phyloP scores from a whole-genome alignment of 2,329 filamentous ascomycete species.

The Talaromyces amestolkiae region DNA sequence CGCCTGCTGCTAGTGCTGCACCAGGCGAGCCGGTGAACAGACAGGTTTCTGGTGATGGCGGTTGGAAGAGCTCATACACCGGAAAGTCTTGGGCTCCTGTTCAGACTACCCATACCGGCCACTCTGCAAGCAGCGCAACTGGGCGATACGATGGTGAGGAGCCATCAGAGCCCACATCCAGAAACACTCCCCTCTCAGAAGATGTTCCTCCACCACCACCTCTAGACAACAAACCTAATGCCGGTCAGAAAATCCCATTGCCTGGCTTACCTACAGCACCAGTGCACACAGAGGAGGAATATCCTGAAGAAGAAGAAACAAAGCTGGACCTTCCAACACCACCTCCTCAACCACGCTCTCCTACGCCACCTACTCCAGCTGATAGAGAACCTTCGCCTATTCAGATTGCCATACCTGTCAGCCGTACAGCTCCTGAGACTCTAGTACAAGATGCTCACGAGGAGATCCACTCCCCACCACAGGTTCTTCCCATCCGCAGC shows the following conservation, averaged over 20 bases:
- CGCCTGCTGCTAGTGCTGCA: neutral
- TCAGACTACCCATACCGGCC: conserved; percentile 68
- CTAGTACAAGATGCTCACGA: conserved; percentile 42
- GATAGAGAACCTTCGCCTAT: conserved; percentile 68
- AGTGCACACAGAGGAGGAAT: conserved; percentile 45
- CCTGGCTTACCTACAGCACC: conserved; percentile 59
- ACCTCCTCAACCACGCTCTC: conserved; percentile 47
- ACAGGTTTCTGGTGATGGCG: conserved; percentile 58
- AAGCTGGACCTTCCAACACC: conserved; percentile 37
- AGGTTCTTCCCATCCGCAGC: conserved; percentile 60
- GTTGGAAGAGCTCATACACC: conserved; percentile 88
- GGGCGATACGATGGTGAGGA: conserved; percentile 51
- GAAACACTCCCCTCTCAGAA: conserved; percentile 49
- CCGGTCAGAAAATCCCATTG: conserved; percentile 67
- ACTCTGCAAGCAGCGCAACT: conserved; percentile 53
- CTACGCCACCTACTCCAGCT: conserved; percentile 51
- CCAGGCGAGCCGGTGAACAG: conserved; percentile 31
- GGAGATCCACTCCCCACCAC: conserved; percentile 41
- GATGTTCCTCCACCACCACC: conserved; percentile 53
- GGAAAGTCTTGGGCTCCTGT: conserved; percentile 90
- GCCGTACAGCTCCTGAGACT: conserved; percentile 54
- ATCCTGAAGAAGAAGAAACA: conserved; percentile 46
- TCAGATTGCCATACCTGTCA: conserved; percentile 80
- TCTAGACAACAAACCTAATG: conserved; percentile 70
- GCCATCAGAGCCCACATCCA: conserved; percentile 50